These are phyloP conservation scores for Drechslerella coelobrocha DNA, from an alignment of 2,329 filamentous ascomycete genomes.

Conservation along the genomic window DNA sequence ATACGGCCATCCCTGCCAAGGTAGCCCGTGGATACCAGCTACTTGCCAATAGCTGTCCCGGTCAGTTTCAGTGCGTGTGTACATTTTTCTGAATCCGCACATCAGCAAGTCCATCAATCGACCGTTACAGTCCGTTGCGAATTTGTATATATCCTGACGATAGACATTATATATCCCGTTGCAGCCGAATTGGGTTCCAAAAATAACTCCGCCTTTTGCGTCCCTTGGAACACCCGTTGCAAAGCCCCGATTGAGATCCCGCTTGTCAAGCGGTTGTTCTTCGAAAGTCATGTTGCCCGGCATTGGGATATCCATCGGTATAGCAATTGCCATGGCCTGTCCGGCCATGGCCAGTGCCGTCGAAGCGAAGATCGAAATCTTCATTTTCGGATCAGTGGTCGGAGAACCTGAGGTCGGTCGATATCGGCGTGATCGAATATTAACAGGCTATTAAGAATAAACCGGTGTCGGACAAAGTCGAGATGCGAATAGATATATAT, in stretches of 20 bases:
- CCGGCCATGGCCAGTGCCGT: constrained; percentile 19
- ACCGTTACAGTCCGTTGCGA: constrained; percentile 11
- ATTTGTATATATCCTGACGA: constrained; percentile 25
- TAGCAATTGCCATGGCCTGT: constrained; percentile 15
- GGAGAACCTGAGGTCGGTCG: no score
- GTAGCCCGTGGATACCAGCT: constrained; percentile 40
- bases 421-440: no score
- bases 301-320: neutral
- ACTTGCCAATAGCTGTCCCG: constrained; percentile 31
- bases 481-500: neutral
- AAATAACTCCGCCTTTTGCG: no score
- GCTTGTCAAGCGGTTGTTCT: constrained; percentile 13
- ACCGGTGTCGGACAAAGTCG: neutral
- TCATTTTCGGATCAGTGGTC: constrained; percentile 24
- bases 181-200: neutral
- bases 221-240: constrained; percentile 4
- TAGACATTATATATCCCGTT: neutral
- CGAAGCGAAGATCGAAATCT: constrained; percentile 36
- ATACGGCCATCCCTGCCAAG: constrained; percentile 3
- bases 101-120: constrained; percentile 26
- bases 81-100: constrained; percentile 20
- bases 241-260: neutral
- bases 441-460: neutral
- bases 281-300: constrained; percentile 9
- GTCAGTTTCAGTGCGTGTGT: neutral